phyloP scores from a whole-genome alignment of 2,329 filamentous ascomycete species.

The Hortaea werneckii region DNA sequence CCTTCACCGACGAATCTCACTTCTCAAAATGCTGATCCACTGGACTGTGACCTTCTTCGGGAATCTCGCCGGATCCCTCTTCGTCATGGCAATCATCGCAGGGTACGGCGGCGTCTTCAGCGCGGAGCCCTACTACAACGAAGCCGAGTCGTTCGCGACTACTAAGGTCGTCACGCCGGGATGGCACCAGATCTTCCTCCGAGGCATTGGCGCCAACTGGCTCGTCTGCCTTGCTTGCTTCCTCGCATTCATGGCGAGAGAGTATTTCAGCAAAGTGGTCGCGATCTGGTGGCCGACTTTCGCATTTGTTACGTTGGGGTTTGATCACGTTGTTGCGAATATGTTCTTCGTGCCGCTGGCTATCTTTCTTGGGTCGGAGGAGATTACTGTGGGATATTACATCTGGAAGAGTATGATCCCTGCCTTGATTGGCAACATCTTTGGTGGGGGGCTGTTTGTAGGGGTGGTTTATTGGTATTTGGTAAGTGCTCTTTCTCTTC shows the following conservation, averaged over 20 bases:
- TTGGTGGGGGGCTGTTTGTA: slow-evolving; percentile 55
- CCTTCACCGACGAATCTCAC: slow-evolving; percentile 28
- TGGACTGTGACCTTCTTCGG: slow-evolving; percentile 20
- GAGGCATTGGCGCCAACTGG: slow-evolving; percentile 46
- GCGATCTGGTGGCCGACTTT: slow-evolving; percentile 46
- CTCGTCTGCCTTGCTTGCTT: slow-evolving; percentile 46
- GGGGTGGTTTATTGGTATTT: slow-evolving; percentile 34
- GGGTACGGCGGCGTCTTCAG: slow-evolving; percentile 21
- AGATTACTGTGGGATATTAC: slow-evolving; percentile 40
- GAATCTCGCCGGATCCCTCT: slow-evolving; percentile 20
- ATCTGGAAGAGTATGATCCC: slow-evolving; percentile 50
- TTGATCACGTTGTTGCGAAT: slow-evolving; percentile 48
- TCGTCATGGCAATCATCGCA: slow-evolving; percentile 20
- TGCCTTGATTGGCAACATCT: slow-evolving; percentile 41
- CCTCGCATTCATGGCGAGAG: slow-evolving; percentile 38
- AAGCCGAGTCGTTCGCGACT: slow-evolving; percentile 37
- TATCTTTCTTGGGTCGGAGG: slow-evolving; percentile 39
- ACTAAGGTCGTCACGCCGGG: slow-evolving; percentile 39
- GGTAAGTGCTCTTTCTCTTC: neutral
- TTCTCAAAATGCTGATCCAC: slow-evolving; percentile 13
- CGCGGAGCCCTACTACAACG: slow-evolving; percentile 31
- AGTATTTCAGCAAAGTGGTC: slow-evolving; percentile 42
- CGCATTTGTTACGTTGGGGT: slow-evolving; percentile 37
- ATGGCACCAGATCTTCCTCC: slow-evolving; percentile 44
- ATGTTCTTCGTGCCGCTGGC: slow-evolving; percentile 39